phyloP scores from a whole-genome alignment of 257 asterid species.

The Plantago ovata region DNA sequence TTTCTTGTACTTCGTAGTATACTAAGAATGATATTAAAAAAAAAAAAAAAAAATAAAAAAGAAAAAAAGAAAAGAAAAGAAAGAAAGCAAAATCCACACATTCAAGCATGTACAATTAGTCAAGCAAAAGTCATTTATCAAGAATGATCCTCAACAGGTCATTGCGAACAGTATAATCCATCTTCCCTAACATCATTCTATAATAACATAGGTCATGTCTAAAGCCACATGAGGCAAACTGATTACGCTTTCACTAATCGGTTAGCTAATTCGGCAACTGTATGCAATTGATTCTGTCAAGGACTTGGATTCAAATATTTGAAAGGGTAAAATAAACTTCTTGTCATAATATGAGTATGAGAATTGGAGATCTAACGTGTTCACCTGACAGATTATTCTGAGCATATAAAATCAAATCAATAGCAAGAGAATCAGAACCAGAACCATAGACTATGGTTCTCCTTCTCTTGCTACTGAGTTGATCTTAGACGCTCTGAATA shows the following conservation, averaged over 20 bases:
- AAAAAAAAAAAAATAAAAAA: too few species aligned
- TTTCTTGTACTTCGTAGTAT: too few species aligned
- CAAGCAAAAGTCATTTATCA: too few species aligned
- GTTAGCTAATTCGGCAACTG: neutral
- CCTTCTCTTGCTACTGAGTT: too few species aligned
- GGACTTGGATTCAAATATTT: neutral
- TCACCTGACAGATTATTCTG: neutral
- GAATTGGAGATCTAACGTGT: neutral
- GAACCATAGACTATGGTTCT: too few species aligned
- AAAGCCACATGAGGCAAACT: neutral
- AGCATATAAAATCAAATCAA: neutral
- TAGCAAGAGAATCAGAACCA: neutral
- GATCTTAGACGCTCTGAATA: too few species aligned
- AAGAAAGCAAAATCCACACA: too few species aligned
- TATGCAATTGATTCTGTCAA: neutral
- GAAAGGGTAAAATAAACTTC: neutral
- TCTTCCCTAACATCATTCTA: slow-evolving; percentile 2
- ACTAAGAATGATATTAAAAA: too few species aligned
- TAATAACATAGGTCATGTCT: neutral
- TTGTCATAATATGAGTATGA: neutral
- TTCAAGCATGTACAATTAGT: too few species aligned
- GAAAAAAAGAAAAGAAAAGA: too few species aligned
- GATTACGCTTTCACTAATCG: neutral
- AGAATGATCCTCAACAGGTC: too few species aligned
- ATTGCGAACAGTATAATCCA: too few species aligned